Conservation (phyloP, 305 asterid genomes). For the Plantago lanceolata region DNA sequence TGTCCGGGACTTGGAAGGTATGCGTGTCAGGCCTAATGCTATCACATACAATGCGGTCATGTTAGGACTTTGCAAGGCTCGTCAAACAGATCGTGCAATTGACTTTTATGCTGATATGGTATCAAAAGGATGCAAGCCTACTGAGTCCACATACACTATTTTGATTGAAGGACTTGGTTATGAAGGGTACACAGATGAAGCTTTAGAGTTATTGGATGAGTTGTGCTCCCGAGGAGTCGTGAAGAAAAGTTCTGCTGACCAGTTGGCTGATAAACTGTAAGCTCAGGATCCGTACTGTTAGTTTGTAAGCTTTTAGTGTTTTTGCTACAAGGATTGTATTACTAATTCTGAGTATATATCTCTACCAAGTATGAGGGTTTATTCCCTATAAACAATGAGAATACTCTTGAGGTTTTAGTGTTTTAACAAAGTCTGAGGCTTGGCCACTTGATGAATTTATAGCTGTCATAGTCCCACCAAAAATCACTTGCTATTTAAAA, state of each 20-base stretch:
- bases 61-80: slow-evolving; percentile 81
- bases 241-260: slow-evolving; percentile 62
- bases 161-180: slow-evolving; percentile 71
- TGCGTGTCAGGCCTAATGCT: slow-evolving; percentile 65
- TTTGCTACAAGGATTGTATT: background rate
- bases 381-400: slow-evolving; percentile 14
- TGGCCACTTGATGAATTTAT: background rate
- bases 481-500: background rate
- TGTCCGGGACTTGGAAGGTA: slow-evolving; percentile 56
- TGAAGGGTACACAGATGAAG: slow-evolving; percentile 70
- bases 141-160: slow-evolving; percentile 76
- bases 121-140: slow-evolving; percentile 80
- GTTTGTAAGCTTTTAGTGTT: background rate
- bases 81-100: slow-evolving; percentile 69
- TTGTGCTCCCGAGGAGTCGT: slow-evolving; percentile 69
- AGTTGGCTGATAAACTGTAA: slow-evolving; percentile 51
- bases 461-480: background rate
- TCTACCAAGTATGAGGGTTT: background rate
- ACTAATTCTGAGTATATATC: background rate
- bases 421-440: background rate
- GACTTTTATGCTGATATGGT: slow-evolving; percentile 66
- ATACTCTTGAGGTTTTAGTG: slow-evolving; percentile 16
- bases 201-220: slow-evolving; percentile 63
- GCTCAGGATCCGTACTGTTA: slow-evolving; percentile 6
- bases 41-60: slow-evolving; percentile 67